Conservation (phyloP, 176 grass and related monocot species). For the Cymbopogon citratus region DNA sequence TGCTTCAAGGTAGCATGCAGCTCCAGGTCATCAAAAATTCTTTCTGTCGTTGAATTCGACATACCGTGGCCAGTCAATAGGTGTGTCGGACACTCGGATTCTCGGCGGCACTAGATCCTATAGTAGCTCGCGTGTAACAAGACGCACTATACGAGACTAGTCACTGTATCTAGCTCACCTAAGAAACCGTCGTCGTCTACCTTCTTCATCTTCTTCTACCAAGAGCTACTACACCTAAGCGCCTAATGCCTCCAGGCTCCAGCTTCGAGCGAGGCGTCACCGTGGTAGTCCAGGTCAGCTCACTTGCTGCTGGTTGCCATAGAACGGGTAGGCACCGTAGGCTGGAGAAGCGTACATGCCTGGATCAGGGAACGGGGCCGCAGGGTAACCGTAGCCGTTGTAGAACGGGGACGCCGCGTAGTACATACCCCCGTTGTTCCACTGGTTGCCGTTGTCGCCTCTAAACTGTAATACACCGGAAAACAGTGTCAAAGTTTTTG, state of each 20-base stretch:
- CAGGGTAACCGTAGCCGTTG: conserved; percentile 76
- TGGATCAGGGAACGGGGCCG: conserved; percentile 69
- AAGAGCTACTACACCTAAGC: conserved; percentile 37
- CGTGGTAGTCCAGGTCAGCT: conserved; percentile 55
- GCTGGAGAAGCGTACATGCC: conserved; percentile 71
- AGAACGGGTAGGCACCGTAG: conserved; percentile 79
- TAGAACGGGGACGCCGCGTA: conserved; percentile 67
- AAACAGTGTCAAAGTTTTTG: conserved; percentile 1
- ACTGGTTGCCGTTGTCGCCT: conserved; percentile 63
- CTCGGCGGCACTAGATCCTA: conserved; percentile 32
- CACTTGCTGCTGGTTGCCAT: conserved; percentile 85
- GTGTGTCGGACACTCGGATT: conserved; percentile 11
- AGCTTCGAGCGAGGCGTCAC: neutral
- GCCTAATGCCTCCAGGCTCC: conserved; percentile 32
- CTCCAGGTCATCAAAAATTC: conserved; percentile 40
- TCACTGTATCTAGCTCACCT: conserved; percentile 66
- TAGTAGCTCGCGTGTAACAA: conserved; percentile 32
- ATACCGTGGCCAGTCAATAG: conserved; percentile 27
- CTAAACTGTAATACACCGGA: conserved; percentile 39
- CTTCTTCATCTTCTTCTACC: conserved; percentile 31
- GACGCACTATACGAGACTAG: conserved; percentile 60
- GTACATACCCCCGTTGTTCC: conserved; percentile 83
- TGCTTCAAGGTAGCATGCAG: conserved; percentile 37
- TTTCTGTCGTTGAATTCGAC: conserved; percentile 20
- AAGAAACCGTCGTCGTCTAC: conserved; percentile 43